Base-by-base conservation (phyloP, 176 grass and related monocot species). In the Themeda triandra region DNA sequence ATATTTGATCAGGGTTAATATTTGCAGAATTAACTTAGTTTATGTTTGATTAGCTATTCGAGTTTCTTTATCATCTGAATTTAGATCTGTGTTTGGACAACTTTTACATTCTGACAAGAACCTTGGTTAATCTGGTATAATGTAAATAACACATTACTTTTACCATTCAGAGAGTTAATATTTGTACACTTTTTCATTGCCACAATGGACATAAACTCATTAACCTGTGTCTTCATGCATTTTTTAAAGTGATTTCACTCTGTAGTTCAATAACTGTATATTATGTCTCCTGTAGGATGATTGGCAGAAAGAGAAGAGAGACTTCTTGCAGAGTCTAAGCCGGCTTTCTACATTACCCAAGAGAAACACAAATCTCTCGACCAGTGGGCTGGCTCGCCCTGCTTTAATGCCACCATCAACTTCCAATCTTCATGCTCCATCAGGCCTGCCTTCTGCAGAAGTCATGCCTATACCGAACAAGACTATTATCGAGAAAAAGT, bases 281-380 rank as follows among this genome's bases (percentile, higher is more conserved):
- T 21, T 80, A 24, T 63, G 11, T 84, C 48, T 83, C 62, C 48
- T 92, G 70, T 82, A 99, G 97, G 93, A 94, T 78, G 93, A 99
- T 54, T 99, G 97, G 97, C 91, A 99, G 62, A 99, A 94, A 39
- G 97, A 99, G 68, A 99, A 96, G 83, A 89, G 88, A 70, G 93
- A 99, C 51, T 96, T 94, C 68, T 88, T 99, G 88, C 91, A 91
- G 82, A 92, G 90, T 75, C 89, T 99, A 83, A 99, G 88, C 79
- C 87, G 88, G 8, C 83, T 99, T 72, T 99, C 96, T 75, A 92
- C 96, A 79, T 87, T 99, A 79, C 96, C 96, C n/a, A 93, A 92
- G 86, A 88, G 84, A 90, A 94, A 92, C 77, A 86, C 77, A 60
- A 88, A 88, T 82, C 62, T 92, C 51, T 69, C 49, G 56, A 64